Base-by-base conservation (phyloP, 345 rosid species). In the Rhodamnia argentea region DNA sequence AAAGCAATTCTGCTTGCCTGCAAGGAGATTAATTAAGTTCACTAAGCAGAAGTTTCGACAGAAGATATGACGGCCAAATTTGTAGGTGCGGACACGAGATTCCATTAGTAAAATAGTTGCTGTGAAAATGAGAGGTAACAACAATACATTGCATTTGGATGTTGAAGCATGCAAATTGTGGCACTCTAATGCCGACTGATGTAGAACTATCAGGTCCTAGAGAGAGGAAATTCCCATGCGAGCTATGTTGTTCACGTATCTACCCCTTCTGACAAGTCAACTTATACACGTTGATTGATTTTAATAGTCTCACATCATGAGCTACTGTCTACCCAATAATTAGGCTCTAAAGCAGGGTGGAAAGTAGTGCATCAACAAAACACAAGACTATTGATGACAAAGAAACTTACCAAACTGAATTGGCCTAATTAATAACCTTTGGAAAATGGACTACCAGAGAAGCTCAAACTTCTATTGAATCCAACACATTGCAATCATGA, bases 1-100 rank as follows among this genome's bases (percentile, higher is more conserved):
- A 97, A 88, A 23, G 99, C 99, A 87, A 91, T 94, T 86, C 54
- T 88, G 85, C 99, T 96, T 75, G 92, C 98, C 99, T 97, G 96
- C 90, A 88, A 58, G 62, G 85, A 52, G 62, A 88, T 27, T 11
- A 84, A 64, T 62, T 56, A 62, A 84, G 37, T 20, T 82, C 78
- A 37, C 47, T 18, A 70, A 32, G 47, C 81, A 70, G 81, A 37
- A 70, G 81, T 37, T 70, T 5, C 4, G 1, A 37, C 47, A 37
- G 47, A 70, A 70, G 81, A 18, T 37, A 18, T 9, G 47, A 70
- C 13, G 2, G 47, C 81, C 47, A 70, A 70, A 70, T 37, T 70
- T 70, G 81, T 37, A 70, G 81, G 47, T 70, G 81, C 81, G 3
- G 23, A 37, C 81, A 70, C 10, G 22, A 70, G 81, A 37, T 18